These are phyloP conservation scores for Exsudoporus frostii DNA, from an alignment of 768 basidiomycete genomes.

Conservation along the genomic window DNA sequence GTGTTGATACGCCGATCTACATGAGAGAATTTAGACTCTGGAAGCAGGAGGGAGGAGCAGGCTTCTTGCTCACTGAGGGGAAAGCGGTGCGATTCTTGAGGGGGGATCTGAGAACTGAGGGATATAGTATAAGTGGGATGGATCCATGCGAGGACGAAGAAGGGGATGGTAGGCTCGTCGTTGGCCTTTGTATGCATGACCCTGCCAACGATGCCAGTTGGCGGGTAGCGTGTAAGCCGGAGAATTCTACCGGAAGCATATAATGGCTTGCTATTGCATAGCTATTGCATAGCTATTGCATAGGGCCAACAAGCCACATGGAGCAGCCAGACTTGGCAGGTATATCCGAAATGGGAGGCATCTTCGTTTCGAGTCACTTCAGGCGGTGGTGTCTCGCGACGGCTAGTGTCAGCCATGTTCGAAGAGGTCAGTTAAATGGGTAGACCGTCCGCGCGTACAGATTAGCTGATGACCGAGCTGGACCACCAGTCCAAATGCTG, in stretches of 20 bases:
- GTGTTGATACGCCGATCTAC: neutral
- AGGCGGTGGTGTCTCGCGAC: neutral
- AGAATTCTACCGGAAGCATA: neutral
- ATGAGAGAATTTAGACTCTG: neutral
- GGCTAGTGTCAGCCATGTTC: too few relatives aligned
- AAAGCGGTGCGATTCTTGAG: neutral
- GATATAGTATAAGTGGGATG: too few relatives aligned
- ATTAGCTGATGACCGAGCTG: neutral
- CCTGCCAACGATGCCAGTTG: conserved; percentile 11
- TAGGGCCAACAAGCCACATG: neutral
- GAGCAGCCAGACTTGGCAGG: neutral
- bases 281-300: neutral
- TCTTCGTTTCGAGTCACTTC: too few relatives aligned
- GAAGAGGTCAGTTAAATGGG: neutral
- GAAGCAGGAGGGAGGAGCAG: too few relatives aligned
- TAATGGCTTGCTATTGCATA: neutral
- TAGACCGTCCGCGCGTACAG: neutral
- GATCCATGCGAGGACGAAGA: neutral
- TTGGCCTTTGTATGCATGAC: neutral
- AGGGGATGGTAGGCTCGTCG: too few relatives aligned
- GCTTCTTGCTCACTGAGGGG: neutral
- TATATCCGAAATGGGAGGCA: neutral
- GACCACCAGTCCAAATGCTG: neutral
- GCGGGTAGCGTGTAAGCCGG: neutral
- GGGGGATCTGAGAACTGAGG: rapidly evolving